These are phyloP conservation scores for Coccomyxa sp. DNA, from an alignment of 139 green algal genomes.

Conservation along the genomic window DNA sequence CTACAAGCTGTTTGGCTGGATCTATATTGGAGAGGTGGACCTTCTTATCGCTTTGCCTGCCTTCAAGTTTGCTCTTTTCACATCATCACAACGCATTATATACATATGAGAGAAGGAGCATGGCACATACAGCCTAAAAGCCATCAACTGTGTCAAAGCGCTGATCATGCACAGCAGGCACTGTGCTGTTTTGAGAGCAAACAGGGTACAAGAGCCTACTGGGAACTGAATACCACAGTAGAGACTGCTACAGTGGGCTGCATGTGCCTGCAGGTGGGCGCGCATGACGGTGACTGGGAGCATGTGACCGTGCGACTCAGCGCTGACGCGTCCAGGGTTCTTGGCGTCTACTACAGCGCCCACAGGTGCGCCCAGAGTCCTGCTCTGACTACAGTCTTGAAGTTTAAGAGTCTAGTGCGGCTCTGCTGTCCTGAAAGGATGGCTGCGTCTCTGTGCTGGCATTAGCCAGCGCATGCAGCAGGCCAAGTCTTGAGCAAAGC, in stretches of 20 bases:
- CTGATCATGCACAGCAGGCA: too few species aligned
- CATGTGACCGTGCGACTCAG: slow-evolving; percentile 25
- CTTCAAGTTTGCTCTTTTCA: not conserved
- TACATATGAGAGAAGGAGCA: too few species aligned
- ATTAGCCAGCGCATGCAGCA: not conserved
- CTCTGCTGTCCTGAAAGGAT: not conserved
- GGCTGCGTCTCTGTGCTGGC: not conserved
- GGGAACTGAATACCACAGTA: too few species aligned
- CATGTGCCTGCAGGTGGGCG: not conserved
- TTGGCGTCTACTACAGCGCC: slow-evolving; percentile 27
- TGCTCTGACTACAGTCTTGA: not conserved
- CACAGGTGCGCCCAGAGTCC: slow-evolving; percentile 17
- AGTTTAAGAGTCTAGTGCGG: not conserved
- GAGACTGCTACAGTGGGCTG: not conserved
- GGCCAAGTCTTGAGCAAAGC: not conserved
- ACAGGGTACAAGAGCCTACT: too few species aligned
- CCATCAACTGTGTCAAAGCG: too few species aligned
- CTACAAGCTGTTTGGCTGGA: slow-evolving; percentile 23
- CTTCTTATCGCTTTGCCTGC: too few species aligned
- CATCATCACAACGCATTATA: not conserved
- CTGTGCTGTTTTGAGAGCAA: too few species aligned
- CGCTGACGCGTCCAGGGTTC: slow-evolving; percentile 7
- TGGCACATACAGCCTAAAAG: too few species aligned
- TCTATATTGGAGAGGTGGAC: slow-evolving; percentile 16
- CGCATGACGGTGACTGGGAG: slow-evolving; percentile 13